phyloP scores from a whole-genome alignment of 2,329 filamentous ascomycete genomes.

The Aspergillus pseudonomiae region DNA sequence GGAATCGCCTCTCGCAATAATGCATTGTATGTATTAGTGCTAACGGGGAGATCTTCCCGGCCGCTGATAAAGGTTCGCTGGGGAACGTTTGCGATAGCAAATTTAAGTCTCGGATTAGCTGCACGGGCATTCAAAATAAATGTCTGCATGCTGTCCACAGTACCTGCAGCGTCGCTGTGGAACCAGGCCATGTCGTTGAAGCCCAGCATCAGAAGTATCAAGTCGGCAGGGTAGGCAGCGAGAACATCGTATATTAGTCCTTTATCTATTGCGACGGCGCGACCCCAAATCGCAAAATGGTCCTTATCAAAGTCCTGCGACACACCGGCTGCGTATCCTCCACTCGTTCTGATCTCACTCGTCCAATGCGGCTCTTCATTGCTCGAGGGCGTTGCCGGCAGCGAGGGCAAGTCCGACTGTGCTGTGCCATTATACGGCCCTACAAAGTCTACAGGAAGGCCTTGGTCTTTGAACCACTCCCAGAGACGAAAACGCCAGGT shows the following conservation, averaged over 20 bases:
- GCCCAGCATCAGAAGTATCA: conserved; percentile 9
- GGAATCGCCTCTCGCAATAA: conserved; percentile 2
- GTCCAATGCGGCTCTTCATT: neutral
- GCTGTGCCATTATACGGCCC: conserved; percentile 9
- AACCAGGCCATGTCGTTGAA: conserved; percentile 15
- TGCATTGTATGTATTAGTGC: conserved; percentile 6
- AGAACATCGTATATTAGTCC: neutral
- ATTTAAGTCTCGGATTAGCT: conserved; percentile 4
- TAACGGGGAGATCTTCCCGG: conserved; percentile 6
- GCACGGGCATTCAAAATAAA: neutral
- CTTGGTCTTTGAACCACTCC: conserved; percentile 8
- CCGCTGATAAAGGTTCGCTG: conserved; percentile 9
- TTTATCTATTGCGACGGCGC: conserved; percentile 4
- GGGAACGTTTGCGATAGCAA: conserved; percentile 6
- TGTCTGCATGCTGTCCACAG: conserved; percentile 1
- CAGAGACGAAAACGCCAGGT: conserved; percentile 13
- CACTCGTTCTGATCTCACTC: conserved; percentile 1
- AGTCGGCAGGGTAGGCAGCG: neutral
- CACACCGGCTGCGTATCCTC: conserved; percentile 4
- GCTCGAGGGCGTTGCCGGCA: neutral
- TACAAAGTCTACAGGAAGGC: conserved; percentile 3
- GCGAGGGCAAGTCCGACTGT: neutral
- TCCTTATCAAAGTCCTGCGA: neutral
- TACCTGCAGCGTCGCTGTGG: neutral
- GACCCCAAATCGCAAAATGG: conserved; percentile 11